These are phyloP conservation scores for Saccharum spontaneum DNA, from an alignment of 176 grass and related monocot genomes.

Conservation along the genomic window DNA sequence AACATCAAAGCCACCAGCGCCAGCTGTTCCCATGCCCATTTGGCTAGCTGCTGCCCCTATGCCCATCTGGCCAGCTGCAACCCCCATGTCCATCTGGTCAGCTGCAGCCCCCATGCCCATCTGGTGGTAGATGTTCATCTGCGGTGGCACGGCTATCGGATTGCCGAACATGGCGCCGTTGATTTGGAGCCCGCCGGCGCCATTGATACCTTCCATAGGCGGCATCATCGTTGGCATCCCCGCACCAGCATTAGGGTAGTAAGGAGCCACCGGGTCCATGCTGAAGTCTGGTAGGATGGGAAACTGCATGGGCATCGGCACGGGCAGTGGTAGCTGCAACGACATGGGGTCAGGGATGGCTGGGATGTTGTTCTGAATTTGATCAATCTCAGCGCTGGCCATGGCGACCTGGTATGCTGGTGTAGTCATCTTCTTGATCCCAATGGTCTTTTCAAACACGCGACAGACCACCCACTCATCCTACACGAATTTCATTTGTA, in stretches of 20 bases:
- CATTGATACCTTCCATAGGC: background rate
- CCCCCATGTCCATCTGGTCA: background rate
- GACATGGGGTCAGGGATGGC: background rate
- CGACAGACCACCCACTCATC: slow-evolving; percentile 64
- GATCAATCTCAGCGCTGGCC: background rate
- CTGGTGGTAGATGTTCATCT: background rate
- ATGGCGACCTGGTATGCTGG: background rate
- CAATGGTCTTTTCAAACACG: slow-evolving; percentile 60
- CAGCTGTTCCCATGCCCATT: background rate
- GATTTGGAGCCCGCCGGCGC: background rate
- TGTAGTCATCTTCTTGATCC: slow-evolving; percentile 13
- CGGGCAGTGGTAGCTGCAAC: background rate
- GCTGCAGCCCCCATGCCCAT: background rate
- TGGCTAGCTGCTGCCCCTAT: background rate
- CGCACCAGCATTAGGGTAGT: background rate
- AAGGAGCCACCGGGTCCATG: background rate
- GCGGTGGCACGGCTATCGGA: background rate
- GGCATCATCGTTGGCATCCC: too few species aligned
- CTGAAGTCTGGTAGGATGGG: background rate
- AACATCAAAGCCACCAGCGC: background rate
- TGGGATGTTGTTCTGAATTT: background rate
- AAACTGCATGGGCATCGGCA: background rate
- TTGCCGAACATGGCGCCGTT: background rate
- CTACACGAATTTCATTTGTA: slow-evolving; percentile 1
- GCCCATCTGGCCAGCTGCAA: background rate